Base-by-base conservation (phyloP, 176 grass and related monocot genomes). In the Oryza meridionalis region DNA sequence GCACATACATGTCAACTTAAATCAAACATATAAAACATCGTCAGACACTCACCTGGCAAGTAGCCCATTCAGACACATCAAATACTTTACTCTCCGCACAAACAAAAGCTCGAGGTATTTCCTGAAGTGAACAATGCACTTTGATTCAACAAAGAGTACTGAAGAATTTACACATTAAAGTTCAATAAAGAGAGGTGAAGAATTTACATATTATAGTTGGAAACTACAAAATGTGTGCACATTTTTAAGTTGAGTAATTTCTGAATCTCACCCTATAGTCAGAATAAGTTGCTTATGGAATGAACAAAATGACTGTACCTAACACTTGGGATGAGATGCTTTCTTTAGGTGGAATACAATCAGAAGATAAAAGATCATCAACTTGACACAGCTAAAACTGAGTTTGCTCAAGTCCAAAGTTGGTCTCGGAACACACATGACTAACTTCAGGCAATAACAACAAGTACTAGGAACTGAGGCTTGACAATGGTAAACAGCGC, bases 61-160 rank as follows among this genome's bases (percentile, higher is more conserved):
- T 99, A 81, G 97, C 97, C 97, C 97, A 99, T 82, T 99, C 97
- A 44, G 97, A 99, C 9, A 99, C 93, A 89, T 99, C 97, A 78
- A 99, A 99, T 92, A 99, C 94, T 89, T 99, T 99, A 88, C 97
- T 96, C 89, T 99, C 97, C 44, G 97, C 97, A 70, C 97, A 99
- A 35, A 96, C 97, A 92, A 99, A 99, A 77, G 97, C 97, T 76
- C 94, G 91, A 43, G 97, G 97, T 79, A 99, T 99, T 80, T 99
- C 93, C 97, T 99, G 86, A 86, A 88, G 74, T 76, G 67, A 84
- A 76, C 26, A 77, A 70, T 73, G 42, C 40, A 84, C 12, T 46
- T 86, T 55, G 14, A 71, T 86, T 70, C 44, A 77, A 73, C 70
- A 81, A 9, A 90, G 68, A 68, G 27, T 69, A 90, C 67, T 67